Evolutionary conservation across 2,329 filamentous ascomycete genomes (phyloP).

Genomic region (Thelonectria discophora): DNA sequence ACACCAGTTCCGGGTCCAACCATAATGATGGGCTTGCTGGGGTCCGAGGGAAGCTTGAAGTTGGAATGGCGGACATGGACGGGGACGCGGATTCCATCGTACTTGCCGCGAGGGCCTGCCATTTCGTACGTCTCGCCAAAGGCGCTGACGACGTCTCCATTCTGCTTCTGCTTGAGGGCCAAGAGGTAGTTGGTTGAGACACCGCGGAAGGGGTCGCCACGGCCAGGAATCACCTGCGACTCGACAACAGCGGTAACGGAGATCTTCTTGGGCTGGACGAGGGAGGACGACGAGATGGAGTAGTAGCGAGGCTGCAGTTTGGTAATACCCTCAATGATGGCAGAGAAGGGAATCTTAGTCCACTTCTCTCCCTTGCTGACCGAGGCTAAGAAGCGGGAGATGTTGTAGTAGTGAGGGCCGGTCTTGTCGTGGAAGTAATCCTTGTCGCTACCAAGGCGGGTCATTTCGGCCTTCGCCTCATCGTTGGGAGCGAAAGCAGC

Average conservation of each 20-base stretch:
- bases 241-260: constrained; percentile 96
- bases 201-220: constrained; percentile 84
- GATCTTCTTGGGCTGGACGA: constrained; percentile 93
- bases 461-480: constrained; percentile 84
- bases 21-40: constrained; percentile 93
- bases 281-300: constrained; percentile 96
- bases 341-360: constrained; percentile 88
- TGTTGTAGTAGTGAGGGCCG: constrained; percentile 83
- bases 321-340: constrained; percentile 90
- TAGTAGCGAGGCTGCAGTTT: constrained; percentile 99
- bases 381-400: constrained; percentile 81
- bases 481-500: constrained; percentile 91
- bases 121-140: constrained; percentile 89
- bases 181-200: constrained; percentile 97
- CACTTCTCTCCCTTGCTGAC: constrained; percentile 80
- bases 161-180: constrained; percentile 95
- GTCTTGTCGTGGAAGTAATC: constrained; percentile 94
- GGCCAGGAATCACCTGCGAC: constrained; percentile 78
- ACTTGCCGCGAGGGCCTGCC: constrained; percentile 92
- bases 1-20: constrained; percentile 96
- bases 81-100: constrained; percentile 92
- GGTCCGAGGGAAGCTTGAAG: constrained; percentile 98
- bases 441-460: constrained; percentile 89
- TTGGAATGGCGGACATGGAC: constrained; percentile 98
- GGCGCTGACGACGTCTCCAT: constrained; percentile 79